Base-by-base conservation (phyloP, 2,329 filamentous ascomycete species). In the Colletotrichum paranaense region DNA sequence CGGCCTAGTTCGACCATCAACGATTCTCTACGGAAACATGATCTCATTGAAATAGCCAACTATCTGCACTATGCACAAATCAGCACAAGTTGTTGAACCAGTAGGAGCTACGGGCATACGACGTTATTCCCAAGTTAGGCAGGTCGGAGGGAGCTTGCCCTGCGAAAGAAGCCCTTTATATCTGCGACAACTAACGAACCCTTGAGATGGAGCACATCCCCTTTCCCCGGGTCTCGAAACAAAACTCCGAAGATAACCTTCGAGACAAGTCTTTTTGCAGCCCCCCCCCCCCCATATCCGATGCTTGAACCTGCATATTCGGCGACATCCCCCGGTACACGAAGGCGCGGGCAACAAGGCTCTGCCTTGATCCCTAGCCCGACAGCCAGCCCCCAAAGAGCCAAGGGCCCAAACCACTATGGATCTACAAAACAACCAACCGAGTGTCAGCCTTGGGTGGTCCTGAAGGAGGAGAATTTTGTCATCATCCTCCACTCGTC, bases 201-300 rank as follows among this genome's bases (percentile, higher is more conserved):
- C 42, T 26, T 53, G 26, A 35, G 55, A 52, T 60, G 56, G 59
- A 35, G 30, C 35, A 19, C 12, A 38, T 26, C 52, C 28, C 49
- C 56, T 22, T 19, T 24, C 62, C 71, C 56, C 56, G 30, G 67
- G 55, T 57, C 26, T 62, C 35, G 57, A 58, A 72, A 57, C 65
- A 72, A 72, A 68, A 52, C 56, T 71, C 67, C 62, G 67, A 69
- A 73, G 62, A 73, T 73, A 56, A 66, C 62, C 67, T 73, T 66
- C 56, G 62, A 56, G 35, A 65, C 46, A 73, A 62, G 59, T 42
- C 42, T 52, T 38, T 59, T 22, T 65, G n/a, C 30, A 24, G 28
- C 26, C 42, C 66, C 22, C 55, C 30, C 24, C 24, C 26, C 26
- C 26, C 26, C 26, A 26, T 26, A 60, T 28, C 46, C 60, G 49